Base-by-base conservation (phyloP, 2,329 filamentous ascomycete genomes). In the Pseudocercospora macadamiae region DNA sequence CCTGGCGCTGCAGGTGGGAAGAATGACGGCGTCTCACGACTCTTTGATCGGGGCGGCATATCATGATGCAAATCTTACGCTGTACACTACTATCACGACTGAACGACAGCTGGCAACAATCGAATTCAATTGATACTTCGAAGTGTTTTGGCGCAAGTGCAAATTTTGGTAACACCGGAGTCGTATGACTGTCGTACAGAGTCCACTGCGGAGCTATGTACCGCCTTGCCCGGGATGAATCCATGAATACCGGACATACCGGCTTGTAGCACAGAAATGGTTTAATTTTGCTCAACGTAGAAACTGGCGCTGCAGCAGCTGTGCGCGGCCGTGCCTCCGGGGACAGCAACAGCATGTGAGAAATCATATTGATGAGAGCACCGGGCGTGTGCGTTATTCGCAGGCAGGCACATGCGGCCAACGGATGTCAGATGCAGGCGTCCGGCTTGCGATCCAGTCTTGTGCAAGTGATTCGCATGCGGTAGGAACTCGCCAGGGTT, bases 21-120 rank as follows among this genome's bases (percentile, higher is more conserved):
- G 42, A 59, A 56, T 53, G 47, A 37, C 34, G 60, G 49, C 54
- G 60, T 60, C 60, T 60, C 60, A 62, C 60, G 60, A 62, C 60
- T 52, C 47, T 34, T 49, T 30, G 47, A 34, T 8, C 26, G n/a
- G 25, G 47, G 42, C 42, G 47, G 47, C 25, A 30, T 49, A 30
- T 49, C 8, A 49, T 32, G 21, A 49, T 34, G 47, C 47, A n/a
- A 49, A 30, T 32, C n/a, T 55, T 48, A 47, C 52, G 32, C 48
- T 59, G 54, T 59, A 59, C 51, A 59, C 55, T n/a, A n/a, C n/a
- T 52, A 61, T 62, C 44, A 59, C 52, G 60, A 54, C 36, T 55
- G 53, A 59, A 56, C 52, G 60, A 56, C 53, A 49, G 47, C 51
- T 53, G 51, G 36, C 36, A 39, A 39, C 36, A 21, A 53, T 25